Evolutionary conservation across 228 moss, liverwort and hornwort species (phyloP).

Genomic region (Sphagnum magellanicum): DNA sequence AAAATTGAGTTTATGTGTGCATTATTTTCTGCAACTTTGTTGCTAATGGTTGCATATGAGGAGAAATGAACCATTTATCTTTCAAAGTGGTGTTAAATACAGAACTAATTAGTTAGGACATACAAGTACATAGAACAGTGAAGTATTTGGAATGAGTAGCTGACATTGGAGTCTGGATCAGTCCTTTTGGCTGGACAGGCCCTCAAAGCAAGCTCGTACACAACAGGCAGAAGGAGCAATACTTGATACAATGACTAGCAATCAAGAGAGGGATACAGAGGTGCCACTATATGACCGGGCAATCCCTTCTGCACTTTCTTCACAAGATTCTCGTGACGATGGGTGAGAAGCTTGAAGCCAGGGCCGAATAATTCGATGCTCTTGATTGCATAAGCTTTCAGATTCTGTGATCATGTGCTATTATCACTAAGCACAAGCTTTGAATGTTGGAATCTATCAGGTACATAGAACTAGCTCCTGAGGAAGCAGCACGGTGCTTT

Average conservation of each 20-base stretch:
- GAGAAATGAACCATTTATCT: background rate
- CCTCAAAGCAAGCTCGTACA: conserved; percentile 36
- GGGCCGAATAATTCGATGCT: no score
- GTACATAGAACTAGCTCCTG: conserved; percentile 28
- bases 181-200: conserved; percentile 65
- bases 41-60: background rate
- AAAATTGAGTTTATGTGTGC: background rate
- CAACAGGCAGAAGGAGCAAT: conserved; percentile 20
- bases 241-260: conserved; percentile 11
- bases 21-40: background rate
- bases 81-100: background rate
- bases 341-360: conserved; percentile 36
- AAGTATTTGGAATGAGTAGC: background rate
- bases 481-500: conserved; percentile 74
- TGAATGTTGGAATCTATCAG: conserved; percentile 13
- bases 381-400: no score
- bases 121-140: no score
- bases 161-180: conserved; percentile 20
- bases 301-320: conserved; percentile 45
- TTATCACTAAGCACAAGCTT: no score
- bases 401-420: no score
- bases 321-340: conserved; percentile 49
- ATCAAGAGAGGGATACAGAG: conserved; percentile 52
- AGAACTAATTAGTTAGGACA: background rate
- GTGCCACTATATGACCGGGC: conserved; percentile 88